These are phyloP conservation scores for Fomes fomentarius DNA, from an alignment of 1,284 basidiomycete genomes.

Conservation along the genomic window DNA sequence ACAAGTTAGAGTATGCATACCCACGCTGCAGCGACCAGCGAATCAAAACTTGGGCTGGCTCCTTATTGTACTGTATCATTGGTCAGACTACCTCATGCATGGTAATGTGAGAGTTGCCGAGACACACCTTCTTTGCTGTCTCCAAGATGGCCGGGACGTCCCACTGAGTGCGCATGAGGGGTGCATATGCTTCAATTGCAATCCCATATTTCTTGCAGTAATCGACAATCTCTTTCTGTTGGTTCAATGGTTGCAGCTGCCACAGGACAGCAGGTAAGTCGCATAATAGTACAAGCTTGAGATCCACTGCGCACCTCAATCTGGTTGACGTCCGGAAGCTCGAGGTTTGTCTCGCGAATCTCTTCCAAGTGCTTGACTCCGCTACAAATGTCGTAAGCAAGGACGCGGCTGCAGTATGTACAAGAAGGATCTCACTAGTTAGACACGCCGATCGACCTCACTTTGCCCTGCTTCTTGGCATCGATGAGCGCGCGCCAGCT, in stretches of 20 bases:
- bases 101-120: neutral
- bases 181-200: slow-evolving; percentile 69
- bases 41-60: slow-evolving; percentile 63
- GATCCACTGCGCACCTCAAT: slow-evolving; percentile 58
- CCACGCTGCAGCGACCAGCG: slow-evolving; percentile 70
- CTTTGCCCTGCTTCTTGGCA: slow-evolving; percentile 52
- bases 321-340: slow-evolving; percentile 80
- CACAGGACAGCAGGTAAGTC: neutral
- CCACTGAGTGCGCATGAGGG: slow-evolving; percentile 47
- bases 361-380: slow-evolving; percentile 75
- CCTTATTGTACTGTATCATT: slow-evolving; percentile 44
- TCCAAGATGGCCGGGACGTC: slow-evolving; percentile 43
- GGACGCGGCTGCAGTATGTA: slow-evolving; percentile 37
- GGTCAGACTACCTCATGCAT: neutral
- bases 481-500: slow-evolving; percentile 48
- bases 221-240: slow-evolving; percentile 76
- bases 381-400: slow-evolving; percentile 1
- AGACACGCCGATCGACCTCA: slow-evolving; percentile 60
- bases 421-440: slow-evolving; percentile 58
- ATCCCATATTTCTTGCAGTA: slow-evolving; percentile 75
- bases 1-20: slow-evolving; percentile 24
- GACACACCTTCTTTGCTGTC: slow-evolving; percentile 46
- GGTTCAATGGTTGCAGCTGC: slow-evolving; percentile 84
- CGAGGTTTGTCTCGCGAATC: slow-evolving; percentile 61
- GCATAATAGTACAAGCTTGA: neutral